These are phyloP conservation scores for Lecanicillium sp. DNA, from an alignment of 2,329 filamentous ascomycete species.

Conservation along the genomic window DNA sequence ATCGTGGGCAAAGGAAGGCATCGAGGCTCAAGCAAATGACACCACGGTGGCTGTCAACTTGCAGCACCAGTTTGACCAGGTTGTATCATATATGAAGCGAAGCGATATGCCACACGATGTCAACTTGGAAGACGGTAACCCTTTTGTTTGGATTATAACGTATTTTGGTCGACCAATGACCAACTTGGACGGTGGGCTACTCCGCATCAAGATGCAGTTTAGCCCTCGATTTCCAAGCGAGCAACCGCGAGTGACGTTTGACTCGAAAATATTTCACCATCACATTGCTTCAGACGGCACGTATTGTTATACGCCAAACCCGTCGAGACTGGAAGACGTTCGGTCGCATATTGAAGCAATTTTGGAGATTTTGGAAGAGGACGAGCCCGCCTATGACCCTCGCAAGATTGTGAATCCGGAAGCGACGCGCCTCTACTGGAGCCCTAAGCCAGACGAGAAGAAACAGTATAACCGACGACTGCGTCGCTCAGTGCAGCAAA, in stretches of 20 bases:
- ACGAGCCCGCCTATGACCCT: constrained; percentile 81
- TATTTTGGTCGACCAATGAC: constrained; percentile 92
- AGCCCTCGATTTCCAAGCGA: constrained; percentile 82
- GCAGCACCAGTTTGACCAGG: constrained; percentile 76
- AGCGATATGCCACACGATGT: constrained; percentile 67
- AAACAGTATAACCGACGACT: constrained; percentile 79
- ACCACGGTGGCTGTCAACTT: constrained; percentile 73
- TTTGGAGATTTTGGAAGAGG: constrained; percentile 76
- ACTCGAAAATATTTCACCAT: constrained; percentile 81
- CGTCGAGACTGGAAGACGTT: constrained; percentile 61
- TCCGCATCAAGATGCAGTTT: constrained; percentile 70
- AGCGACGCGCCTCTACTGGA: constrained; percentile 82
- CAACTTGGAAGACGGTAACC: constrained; percentile 69
- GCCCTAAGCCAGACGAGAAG: constrained; percentile 59
- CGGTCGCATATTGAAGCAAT: constrained; percentile 78
- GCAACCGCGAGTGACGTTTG: constrained; percentile 74
- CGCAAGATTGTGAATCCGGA: constrained; percentile 80
- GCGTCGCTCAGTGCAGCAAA: constrained; percentile 66
- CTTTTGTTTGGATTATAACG: constrained; percentile 81
- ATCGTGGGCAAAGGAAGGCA: constrained; percentile 64
- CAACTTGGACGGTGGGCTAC: constrained; percentile 84
- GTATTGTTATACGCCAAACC: constrained; percentile 68
- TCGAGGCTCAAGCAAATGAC: constrained; percentile 53
- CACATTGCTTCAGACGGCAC: constrained; percentile 73
- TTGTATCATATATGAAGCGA: constrained; percentile 64